Evolutionary conservation across 208 protist genomes (phyloP).

Genomic region (Trypanosomatidae sp.): DNA sequence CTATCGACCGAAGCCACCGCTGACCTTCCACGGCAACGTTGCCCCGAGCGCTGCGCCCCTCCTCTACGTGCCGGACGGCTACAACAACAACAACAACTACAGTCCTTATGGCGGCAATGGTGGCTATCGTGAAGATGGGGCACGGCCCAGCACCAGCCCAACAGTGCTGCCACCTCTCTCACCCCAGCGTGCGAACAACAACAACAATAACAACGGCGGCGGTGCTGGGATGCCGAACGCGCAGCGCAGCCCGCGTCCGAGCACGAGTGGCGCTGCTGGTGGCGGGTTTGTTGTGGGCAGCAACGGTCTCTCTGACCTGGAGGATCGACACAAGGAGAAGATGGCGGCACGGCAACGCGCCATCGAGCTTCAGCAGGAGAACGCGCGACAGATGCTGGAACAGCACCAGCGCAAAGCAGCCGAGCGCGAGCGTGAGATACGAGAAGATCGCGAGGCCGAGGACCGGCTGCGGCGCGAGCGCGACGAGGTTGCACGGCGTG

Average conservation of each 20-base stretch:
- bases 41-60: neutral
- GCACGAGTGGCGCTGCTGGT: slow-evolving; percentile 2
- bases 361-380: slow-evolving; percentile 71
- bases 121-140: too few relatives aligned
- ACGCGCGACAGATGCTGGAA: slow-evolving; percentile 61
- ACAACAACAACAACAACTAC: slow-evolving; percentile 11
- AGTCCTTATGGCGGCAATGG: too few relatives aligned
- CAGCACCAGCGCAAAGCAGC: slow-evolving; percentile 44
- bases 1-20: slow-evolving; percentile 41
- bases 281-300: slow-evolving; percentile 21
- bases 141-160: slow-evolving; percentile 18
- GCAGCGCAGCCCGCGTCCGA: slow-evolving; percentile 12
- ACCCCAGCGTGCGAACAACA: neutral
- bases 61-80: neutral
- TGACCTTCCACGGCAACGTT: slow-evolving; percentile 28
- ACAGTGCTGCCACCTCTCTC: slow-evolving; percentile 10
- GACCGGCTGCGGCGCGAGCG: slow-evolving; percentile 45
- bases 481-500: slow-evolving; percentile 35
- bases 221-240: neutral
- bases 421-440: slow-evolving; percentile 36
- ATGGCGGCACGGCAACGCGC: slow-evolving; percentile 43
- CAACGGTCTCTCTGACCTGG: slow-evolving; percentile 21
- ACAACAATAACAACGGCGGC: too few relatives aligned
- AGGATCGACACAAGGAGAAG: slow-evolving; percentile 30
- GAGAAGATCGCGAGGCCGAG: slow-evolving; percentile 51